A percentile compares a stretch with the other conserved stretches of the same genome.
Conservation (phyloP, 768 basidiomycete species). For the Tephrocybe rancida region DNA sequence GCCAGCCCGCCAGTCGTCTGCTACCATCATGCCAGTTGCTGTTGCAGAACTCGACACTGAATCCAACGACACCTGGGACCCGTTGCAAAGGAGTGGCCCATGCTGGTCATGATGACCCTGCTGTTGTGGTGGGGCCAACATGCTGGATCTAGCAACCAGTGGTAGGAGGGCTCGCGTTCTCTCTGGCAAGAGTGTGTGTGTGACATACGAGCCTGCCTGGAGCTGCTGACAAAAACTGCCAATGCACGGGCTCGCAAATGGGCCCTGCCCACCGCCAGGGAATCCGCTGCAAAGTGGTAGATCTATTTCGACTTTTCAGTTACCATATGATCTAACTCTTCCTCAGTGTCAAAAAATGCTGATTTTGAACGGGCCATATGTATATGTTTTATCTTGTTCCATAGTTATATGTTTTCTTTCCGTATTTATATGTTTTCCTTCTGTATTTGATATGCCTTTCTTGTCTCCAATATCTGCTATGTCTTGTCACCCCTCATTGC, state of each 20-base stretch:
- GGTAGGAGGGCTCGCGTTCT: constrained; percentile 2
- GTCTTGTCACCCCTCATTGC: no score
- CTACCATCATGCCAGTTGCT: neutral
- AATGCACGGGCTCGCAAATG: neutral
- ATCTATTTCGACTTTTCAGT: no score
- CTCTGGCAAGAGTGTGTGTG: constrained; percentile 5
- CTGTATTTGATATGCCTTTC: no score
- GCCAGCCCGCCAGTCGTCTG: neutral
- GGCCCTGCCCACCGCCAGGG: no score
- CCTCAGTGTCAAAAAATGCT: no score
- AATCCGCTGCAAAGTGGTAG: no score
- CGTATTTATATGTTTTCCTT: no score
- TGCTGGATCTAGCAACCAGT: neutral
- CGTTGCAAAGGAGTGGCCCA: constrained; percentile 11
- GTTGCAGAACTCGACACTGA: neutral
- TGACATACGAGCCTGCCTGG: constrained; percentile 5
- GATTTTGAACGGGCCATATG: no score
- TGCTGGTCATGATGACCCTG: constrained; percentile 7
- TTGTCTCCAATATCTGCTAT: no score
- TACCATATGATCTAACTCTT: no score
- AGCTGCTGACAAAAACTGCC: neutral
- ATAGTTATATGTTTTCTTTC: no score
- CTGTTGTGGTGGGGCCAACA: constrained; percentile 16
- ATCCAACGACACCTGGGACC: constrained; percentile 2
- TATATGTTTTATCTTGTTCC: no score